Evolutionary conservation across 208 protist genomes (phyloP).

Genomic region (Leishmania gerbilli): DNA sequence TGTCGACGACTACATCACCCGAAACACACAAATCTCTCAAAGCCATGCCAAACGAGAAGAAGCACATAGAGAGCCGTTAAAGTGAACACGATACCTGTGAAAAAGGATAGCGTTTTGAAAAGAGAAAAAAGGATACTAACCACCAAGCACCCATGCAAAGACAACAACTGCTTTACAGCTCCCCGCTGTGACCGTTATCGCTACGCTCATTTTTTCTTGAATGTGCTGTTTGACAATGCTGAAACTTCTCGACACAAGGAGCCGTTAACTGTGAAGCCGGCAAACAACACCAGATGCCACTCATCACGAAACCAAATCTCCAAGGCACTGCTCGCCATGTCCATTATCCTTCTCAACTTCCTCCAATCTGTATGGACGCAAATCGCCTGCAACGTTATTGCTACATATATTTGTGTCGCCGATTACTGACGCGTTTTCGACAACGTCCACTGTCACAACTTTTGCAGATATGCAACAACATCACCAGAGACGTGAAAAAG

Average conservation of each 20-base stretch:
- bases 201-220: constrained; percentile 20
- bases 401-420: constrained; percentile 36
- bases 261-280: constrained; percentile 31
- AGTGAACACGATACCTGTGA: not conserved
- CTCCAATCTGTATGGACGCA: constrained; percentile 22
- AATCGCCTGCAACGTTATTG: constrained; percentile 34
- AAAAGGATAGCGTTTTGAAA: not conserved
- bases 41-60: not conserved
- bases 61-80: not conserved
- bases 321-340: constrained; percentile 22
- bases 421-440: constrained; percentile 5
- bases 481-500: constrained; percentile 28
- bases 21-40: too few species aligned
- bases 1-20: too few species aligned
- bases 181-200: not conserved
- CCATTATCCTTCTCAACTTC: constrained; percentile 15
- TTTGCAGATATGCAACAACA: constrained; percentile 29
- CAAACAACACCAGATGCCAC: constrained; percentile 26
- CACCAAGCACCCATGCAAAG: not conserved
- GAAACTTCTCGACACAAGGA: constrained; percentile 31
- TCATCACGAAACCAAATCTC: constrained; percentile 25
- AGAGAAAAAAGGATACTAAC: constrained; percentile 3
- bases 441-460: constrained; percentile 19
- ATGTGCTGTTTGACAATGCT: constrained; percentile 21
- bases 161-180: constrained; percentile 11